These are phyloP conservation scores for Botrytis deweyae DNA, from an alignment of 2,329 filamentous ascomycete species.

Conservation along the genomic window DNA sequence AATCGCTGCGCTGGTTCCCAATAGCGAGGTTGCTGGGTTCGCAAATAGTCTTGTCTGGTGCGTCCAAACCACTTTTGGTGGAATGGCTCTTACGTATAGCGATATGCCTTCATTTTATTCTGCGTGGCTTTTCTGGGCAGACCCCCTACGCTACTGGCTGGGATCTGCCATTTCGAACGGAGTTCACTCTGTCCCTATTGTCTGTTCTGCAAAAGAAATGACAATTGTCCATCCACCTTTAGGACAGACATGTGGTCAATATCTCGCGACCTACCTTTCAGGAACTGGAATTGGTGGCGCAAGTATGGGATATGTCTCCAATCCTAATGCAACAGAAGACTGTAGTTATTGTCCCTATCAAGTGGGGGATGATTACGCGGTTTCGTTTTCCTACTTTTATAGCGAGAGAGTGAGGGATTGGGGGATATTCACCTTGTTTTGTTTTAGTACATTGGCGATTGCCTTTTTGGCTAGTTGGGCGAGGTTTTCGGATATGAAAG, in stretches of 20 bases:
- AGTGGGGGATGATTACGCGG: neutral
- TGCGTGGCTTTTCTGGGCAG: neutral
- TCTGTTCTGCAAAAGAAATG: neutral
- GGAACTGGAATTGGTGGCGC: neutral
- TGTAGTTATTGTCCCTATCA: neutral
- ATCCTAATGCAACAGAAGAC: neutral
- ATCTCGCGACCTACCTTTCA: neutral
- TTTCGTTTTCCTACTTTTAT: neutral
- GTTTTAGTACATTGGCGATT: neutral
- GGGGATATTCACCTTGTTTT: neutral
- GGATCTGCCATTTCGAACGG: neutral
- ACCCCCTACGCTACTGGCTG: neutral
- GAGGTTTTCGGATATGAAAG: neutral
- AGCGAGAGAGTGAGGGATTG: neutral
- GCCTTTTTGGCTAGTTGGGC: neutral
- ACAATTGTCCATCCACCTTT: neutral
- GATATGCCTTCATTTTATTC: neutral
- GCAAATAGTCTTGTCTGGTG: neutral
- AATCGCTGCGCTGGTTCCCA: neutral
- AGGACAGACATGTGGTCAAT: neutral
- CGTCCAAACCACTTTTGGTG: neutral
- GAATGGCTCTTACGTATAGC: neutral
- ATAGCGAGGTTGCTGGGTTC: neutral
- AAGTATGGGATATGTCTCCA: neutral
- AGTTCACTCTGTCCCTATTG: neutral